These are phyloP conservation scores for Saprolegnia parasitica DNA, from an alignment of 352 stramenopile species.

Conservation along the genomic window DNA sequence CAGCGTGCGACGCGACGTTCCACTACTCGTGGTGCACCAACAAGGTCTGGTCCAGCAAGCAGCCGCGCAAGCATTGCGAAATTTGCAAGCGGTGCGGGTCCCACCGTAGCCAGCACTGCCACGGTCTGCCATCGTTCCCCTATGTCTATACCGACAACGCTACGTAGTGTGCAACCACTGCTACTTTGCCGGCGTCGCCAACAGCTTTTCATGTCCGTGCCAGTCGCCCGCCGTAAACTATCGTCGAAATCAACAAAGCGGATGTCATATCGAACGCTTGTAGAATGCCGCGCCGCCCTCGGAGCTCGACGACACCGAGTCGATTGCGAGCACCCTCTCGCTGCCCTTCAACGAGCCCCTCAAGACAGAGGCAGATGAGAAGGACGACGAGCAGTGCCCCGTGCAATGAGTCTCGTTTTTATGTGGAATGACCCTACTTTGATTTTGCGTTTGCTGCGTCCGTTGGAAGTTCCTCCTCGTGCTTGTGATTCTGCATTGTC, in stretches of 20 bases:
- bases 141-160: neutral
- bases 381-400: conserved; percentile 16
- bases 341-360: neutral
- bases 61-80: conserved; percentile 68
- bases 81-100: conserved; percentile 74
- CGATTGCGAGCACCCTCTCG: neutral
- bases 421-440: too few species aligned
- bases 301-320: neutral
- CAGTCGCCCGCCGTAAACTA: conserved; percentile 29
- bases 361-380: neutral
- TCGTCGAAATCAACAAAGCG: too few species aligned
- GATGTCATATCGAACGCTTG: too few species aligned
- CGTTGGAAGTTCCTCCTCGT: too few species aligned
- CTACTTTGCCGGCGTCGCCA: conserved; percentile 80
- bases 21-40: conserved; percentile 78
- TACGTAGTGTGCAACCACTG: conserved; percentile 60
- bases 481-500: too few species aligned
- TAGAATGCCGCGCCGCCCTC: neutral
- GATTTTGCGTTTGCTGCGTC: too few species aligned
- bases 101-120: conserved; percentile 77
- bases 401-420: conserved; percentile 3
- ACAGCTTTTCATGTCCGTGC: conserved; percentile 79
- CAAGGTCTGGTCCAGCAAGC: conserved; percentile 68
- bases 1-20: neutral
- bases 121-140: conserved; percentile 30